Evolutionary conservation across 352 stramenopile species (phyloP).

Genomic region (Phytophthora tubulina): DNA sequence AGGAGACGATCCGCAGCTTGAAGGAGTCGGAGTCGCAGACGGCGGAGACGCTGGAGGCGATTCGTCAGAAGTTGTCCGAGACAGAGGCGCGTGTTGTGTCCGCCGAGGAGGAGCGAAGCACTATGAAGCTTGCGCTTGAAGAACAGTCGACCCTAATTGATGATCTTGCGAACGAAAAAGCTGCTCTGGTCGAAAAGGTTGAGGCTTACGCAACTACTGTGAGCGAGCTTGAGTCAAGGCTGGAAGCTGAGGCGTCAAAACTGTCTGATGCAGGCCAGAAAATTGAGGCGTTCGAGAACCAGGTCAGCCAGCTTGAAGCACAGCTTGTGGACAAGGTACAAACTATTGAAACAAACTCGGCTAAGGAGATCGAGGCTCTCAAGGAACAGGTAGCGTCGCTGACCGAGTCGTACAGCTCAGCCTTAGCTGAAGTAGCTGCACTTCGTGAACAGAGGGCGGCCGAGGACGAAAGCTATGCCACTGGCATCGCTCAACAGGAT

Average conservation of each 20-base stretch:
- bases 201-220: not conserved
- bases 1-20: not conserved
- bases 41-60: constrained; percentile 27
- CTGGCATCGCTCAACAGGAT: constrained; percentile 42
- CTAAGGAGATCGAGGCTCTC: constrained; percentile 29
- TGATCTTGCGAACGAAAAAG: constrained; percentile 13
- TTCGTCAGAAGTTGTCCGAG: constrained; percentile 32
- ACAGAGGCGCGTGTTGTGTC: constrained; percentile 23
- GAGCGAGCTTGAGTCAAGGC: constrained; percentile 1
- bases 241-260: constrained; percentile 19
- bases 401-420: constrained; percentile 9
- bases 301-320: constrained; percentile 26
- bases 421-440: constrained; percentile 26
- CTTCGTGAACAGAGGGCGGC: constrained; percentile 29
- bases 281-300: constrained; percentile 26
- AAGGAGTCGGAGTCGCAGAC: constrained; percentile 28
- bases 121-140: not conserved
- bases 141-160: not conserved
- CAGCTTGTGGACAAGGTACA: constrained; percentile 31
- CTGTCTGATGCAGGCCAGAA: constrained; percentile 17
- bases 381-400: constrained; percentile 40
- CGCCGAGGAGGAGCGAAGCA: constrained; percentile 22
- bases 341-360: constrained; percentile 13
- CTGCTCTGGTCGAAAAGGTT: not conserved
- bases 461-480: constrained; percentile 26